phyloP scores from a whole-genome alignment of 2,329 filamentous ascomycete genomes.

The Metarhizium album region DNA sequence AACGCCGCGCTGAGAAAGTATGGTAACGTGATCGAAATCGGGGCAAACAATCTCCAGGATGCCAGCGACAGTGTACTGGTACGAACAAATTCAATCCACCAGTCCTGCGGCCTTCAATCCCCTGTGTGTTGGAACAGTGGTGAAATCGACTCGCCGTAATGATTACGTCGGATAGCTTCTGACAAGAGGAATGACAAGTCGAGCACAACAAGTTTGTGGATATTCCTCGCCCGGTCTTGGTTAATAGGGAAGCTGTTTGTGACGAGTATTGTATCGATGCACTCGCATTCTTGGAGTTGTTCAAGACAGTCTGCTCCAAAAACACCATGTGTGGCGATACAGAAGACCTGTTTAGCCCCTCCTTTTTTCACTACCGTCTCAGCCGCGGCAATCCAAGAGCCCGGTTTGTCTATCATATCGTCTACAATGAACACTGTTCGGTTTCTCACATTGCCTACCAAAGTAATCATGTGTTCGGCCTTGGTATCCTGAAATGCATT shows the following conservation, averaged over 20 bases:
- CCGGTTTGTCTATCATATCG: conserved; percentile 97
- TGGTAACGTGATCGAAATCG: conserved; percentile 1
- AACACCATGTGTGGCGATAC: conserved; percentile 91
- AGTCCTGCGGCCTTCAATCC: conserved; percentile 29
- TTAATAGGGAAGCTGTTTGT: conserved; percentile 95
- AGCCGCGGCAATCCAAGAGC: conserved; percentile 93
- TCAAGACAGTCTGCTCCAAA: conserved; percentile 85
- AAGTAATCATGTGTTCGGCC: conserved; percentile 87
- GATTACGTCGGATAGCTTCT: conserved; percentile 90
- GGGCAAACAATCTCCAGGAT: background rate
- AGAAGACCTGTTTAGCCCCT: conserved; percentile 86
- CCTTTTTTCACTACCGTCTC: conserved; percentile 94
- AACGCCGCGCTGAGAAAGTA: conserved; percentile 26
- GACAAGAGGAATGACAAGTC: conserved; percentile 81
- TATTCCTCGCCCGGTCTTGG: conserved; percentile 56
- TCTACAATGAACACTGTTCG: conserved; percentile 90
- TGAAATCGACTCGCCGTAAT: conserved; percentile 81
- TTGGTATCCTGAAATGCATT: conserved; percentile 71
- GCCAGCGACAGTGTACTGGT: conserved; percentile 5
- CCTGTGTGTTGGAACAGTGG: conserved; percentile 57
- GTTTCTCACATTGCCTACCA: conserved; percentile 89
- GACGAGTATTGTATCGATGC: conserved; percentile 87
- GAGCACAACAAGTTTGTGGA: conserved; percentile 77
- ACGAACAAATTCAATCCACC: background rate
- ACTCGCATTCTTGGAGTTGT: conserved; percentile 83